These are phyloP conservation scores for Saccharomycopsis phalli DNA, from an alignment of 1,139 yeast species.

Conservation along the genomic window DNA sequence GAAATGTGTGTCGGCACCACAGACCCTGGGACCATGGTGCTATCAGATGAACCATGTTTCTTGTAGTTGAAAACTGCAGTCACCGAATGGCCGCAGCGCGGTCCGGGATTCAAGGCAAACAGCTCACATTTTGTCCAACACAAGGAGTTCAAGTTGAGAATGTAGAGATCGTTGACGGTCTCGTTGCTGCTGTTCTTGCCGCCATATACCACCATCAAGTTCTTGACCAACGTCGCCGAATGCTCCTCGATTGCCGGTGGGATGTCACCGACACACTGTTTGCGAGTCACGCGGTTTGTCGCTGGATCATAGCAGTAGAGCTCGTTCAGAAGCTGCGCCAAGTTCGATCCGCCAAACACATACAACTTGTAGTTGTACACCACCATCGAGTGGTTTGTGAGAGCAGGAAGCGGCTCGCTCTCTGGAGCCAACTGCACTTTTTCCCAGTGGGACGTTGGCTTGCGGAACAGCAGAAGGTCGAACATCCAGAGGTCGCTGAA, in stretches of 20 bases:
- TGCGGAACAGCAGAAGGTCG: conserved; percentile 81
- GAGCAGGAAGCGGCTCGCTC: conserved; percentile 45
- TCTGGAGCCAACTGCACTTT: conserved; percentile 49
- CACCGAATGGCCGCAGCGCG: conserved; percentile 92
- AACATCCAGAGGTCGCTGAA: conserved; percentile 81
- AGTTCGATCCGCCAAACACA: conserved; percentile 92
- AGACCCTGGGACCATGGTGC: not conserved
- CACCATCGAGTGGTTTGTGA: conserved; percentile 87
- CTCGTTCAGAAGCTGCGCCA: conserved; percentile 65
- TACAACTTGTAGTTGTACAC: conserved; percentile 72
- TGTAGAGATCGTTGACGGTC: conserved; percentile 58
- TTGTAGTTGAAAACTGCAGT: conserved; percentile 40
- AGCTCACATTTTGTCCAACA: conserved; percentile 62
- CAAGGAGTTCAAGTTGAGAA: conserved; percentile 65
- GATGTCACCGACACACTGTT: conserved; percentile 44
- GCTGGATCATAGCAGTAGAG: conserved; percentile 77
- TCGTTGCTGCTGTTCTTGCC: conserved; percentile 78
- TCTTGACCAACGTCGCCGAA: conserved; percentile 72
- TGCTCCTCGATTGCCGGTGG: conserved; percentile 94
- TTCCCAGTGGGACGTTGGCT: conserved; percentile 81
- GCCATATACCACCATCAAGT: conserved; percentile 78
- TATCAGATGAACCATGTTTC: too few relatives aligned
- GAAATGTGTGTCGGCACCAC: conserved; percentile 10
- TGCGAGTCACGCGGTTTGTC: conserved; percentile 45
- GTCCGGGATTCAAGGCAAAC: conserved; percentile 55